phyloP scores from a whole-genome alignment of 441 rosid genomes.

The Sinapis alba region DNA sequence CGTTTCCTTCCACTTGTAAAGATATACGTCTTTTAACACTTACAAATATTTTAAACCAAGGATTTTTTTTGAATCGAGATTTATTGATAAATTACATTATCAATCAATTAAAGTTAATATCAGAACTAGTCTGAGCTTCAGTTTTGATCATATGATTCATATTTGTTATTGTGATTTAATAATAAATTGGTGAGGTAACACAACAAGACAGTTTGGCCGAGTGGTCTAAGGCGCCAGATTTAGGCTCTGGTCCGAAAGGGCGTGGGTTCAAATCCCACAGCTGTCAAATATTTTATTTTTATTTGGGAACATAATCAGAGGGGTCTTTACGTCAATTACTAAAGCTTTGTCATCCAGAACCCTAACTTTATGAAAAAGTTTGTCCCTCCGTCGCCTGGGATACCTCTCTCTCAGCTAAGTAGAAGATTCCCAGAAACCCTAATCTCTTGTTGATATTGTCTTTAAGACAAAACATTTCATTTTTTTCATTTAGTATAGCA shows the following conservation, averaged over 20 bases:
- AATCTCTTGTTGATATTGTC: not conserved
- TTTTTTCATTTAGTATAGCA: not conserved
- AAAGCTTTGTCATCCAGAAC: no score
- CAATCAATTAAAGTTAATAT: not conserved
- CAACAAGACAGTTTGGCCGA: slow-evolving; percentile 79
- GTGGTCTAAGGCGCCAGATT: slow-evolving; percentile 99
- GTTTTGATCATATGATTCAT: no score
- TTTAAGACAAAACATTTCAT: not conserved
- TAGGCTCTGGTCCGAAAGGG: slow-evolving; percentile 99
- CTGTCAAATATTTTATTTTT: slow-evolving; percentile 42
- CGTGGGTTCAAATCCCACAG: slow-evolving; percentile 99
- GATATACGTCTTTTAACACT: not conserved
- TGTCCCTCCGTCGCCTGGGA: no score
- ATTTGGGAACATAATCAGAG: not conserved
- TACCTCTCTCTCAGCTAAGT: not conserved
- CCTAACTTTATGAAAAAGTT: no score
- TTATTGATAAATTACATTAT: not conserved
- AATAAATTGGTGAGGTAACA: no score
- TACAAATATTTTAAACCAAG: not conserved
- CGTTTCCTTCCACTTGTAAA: slow-evolving; percentile 36
- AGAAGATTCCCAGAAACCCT: slow-evolving; percentile 27
- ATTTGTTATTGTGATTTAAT: no score
- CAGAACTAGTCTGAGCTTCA: no score
- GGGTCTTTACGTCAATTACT: not conserved
- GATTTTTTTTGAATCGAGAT: not conserved